Conservation (phyloP, 352 stramenopile genomes). For the Pythium guiyangense region DNA sequence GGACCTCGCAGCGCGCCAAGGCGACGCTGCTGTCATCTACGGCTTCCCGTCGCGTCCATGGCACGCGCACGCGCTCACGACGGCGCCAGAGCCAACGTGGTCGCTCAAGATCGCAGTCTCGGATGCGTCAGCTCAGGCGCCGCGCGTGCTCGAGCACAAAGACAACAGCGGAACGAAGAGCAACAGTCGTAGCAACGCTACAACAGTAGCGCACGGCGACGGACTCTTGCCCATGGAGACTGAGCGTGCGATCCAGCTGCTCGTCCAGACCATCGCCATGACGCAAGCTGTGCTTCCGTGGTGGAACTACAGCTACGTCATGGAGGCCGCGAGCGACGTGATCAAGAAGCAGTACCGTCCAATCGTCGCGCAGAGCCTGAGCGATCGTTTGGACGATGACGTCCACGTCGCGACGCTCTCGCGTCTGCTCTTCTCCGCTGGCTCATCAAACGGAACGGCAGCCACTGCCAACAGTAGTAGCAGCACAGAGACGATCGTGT, state of each 20-base stretch:
- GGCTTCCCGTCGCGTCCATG: conserved; percentile 3
- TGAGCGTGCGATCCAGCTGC: neutral
- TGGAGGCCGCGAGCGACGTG: neutral
- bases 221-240: neutral
- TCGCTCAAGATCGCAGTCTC: neutral
- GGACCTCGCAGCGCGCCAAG: neutral
- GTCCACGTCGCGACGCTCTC: too few species aligned
- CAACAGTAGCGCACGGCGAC: too few species aligned
- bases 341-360: neutral
- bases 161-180: too few species aligned
- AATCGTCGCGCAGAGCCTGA: neutral
- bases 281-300: conserved; percentile 2
- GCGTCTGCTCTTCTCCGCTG: neutral
- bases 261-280: conserved; percentile 2
- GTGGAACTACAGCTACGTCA: conserved; percentile 3
- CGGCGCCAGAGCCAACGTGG: neutral
- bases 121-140: too few species aligned
- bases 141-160: conserved; percentile 4
- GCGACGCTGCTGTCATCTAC: neutral
- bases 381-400: too few species aligned
- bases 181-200: too few species aligned
- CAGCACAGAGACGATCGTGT: neutral
- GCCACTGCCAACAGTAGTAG: neutral
- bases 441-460: neutral
- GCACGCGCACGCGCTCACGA: neutral